Evolutionary conservation across 805 yeast genomes (phyloP), one percentile per base, ranked within the genome.

Genomic region (Barnettozyma wickerhamii): DNA sequence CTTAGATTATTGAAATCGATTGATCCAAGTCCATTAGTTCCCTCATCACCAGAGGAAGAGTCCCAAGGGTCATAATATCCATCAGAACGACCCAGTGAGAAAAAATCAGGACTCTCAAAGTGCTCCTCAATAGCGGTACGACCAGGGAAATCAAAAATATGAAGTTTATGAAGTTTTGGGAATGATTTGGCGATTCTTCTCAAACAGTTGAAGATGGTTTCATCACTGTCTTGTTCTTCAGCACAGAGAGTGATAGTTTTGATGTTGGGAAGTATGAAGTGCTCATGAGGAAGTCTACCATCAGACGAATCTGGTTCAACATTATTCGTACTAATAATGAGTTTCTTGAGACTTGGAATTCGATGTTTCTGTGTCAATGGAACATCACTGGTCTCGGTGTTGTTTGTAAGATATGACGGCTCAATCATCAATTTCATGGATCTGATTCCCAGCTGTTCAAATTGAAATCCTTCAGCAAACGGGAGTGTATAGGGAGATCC

Each of bases 101-200:
- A n/a, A n/a, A n/a, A n/a, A n/a, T n/a, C n/a, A n/a, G n/a, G n/a
- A 10, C 10, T 19, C 10, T 18, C 33, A n/a, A 28, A 10, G 7
- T 29, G 9, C 6, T 18, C 6, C 6, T 28, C 26, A 23, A 23
- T 12, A 23, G 26, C 26, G 12, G 12, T 23, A 9, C 12, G 24
- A 12, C 7, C 15, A 5, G 37, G 37, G 30, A 29, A 34, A 21
- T 34, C 37, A 34, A 34, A 34, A 13, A 34, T 10, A 34, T 34
- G 37, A 15, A 34, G 29, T 10, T 34, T 34, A 20, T 24, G 13
- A 29, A 34, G 26, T 10, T 34, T 26, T 9, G 37, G 37, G 14
- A 24, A 34, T 4, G 14, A 15, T 10, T 20, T 23, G 6, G 37
- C 23, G 14, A 34, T 34, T 9, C 15, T 19, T 9, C 17, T 23